These are phyloP conservation scores for Pharus latifolius DNA, from an alignment of 176 grass and related monocot species.

Conservation along the genomic window DNA sequence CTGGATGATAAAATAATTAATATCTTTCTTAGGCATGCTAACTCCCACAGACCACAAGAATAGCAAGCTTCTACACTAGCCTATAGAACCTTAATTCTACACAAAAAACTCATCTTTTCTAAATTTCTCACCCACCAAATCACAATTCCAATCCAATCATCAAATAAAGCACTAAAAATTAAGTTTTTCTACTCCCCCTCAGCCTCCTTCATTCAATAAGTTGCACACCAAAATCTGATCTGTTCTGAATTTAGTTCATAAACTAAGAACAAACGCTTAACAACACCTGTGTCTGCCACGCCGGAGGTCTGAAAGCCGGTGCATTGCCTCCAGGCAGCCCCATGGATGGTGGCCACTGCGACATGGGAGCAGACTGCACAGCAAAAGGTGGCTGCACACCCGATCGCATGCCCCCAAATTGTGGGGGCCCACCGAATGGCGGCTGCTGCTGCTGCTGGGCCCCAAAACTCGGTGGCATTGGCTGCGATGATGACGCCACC, in stretches of 20 bases:
- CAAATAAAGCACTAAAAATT: too few species aligned
- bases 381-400: slow-evolving; percentile 19
- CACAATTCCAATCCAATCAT: too few species aligned
- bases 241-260: background rate
- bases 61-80: background rate
- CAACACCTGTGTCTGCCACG: slow-evolving; percentile 33
- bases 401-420: slow-evolving; percentile 19
- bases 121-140: too few species aligned
- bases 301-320: background rate
- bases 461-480: slow-evolving; percentile 21
- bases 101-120: too few species aligned
- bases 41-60: background rate
- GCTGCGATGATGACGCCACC: background rate
- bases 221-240: background rate
- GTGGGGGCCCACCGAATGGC: background rate
- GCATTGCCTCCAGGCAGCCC: slow-evolving; percentile 23
- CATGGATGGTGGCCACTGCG: slow-evolving; percentile 22
- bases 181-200: too few species aligned
- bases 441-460: slow-evolving; percentile 5
- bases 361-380: background rate
- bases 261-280: background rate
- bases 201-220: too few species aligned
- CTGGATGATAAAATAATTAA: background rate
- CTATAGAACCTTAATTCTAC: too few species aligned
- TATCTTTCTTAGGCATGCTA: background rate